These are phyloP conservation scores for Phialophora macrospora DNA, from an alignment of 2,329 filamentous ascomycete genomes.

Conservation along the genomic window DNA sequence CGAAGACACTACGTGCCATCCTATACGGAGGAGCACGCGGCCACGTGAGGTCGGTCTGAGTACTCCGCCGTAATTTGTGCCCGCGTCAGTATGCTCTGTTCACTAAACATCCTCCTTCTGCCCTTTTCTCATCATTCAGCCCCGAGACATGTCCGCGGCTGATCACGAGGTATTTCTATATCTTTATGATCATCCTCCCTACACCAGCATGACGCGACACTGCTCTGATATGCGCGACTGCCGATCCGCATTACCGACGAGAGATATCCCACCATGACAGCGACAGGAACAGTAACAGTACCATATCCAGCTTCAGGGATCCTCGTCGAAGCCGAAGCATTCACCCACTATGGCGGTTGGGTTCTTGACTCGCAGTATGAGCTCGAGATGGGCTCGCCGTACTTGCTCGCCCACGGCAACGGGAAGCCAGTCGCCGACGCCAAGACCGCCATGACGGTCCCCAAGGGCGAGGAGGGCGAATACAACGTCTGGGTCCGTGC, in stretches of 20 bases:
- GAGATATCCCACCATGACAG: not conserved
- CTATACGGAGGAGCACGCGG: not conserved
- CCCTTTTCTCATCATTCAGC: not conserved
- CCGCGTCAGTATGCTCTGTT: not conserved
- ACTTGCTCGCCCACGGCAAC: constrained; percentile 21
- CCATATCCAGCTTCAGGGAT: constrained; percentile 8
- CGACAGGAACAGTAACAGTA: no score
- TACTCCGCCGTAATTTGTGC: not conserved
- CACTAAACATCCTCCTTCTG: constrained; percentile 5
- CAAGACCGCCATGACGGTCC: constrained; percentile 4
- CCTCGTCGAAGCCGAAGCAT: constrained; percentile 21
- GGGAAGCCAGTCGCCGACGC: constrained; percentile 20
- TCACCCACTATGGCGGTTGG: constrained; percentile 20
- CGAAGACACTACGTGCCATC: not conserved
- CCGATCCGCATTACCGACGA: not conserved
- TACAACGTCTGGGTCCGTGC: constrained; percentile 30
- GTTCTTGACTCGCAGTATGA: constrained; percentile 21
- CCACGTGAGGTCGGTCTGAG: not conserved
- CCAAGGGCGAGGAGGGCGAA: not conserved
- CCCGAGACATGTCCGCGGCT: not conserved
- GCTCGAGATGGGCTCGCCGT: constrained; percentile 22
- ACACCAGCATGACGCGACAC: not conserved
- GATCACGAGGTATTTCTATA: constrained; percentile 2
- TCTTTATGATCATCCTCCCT: not conserved
- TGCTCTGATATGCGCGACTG: not conserved